Conservation (phyloP, 1,284 basidiomycete genomes). For the Trichosporon inkin region DNA sequence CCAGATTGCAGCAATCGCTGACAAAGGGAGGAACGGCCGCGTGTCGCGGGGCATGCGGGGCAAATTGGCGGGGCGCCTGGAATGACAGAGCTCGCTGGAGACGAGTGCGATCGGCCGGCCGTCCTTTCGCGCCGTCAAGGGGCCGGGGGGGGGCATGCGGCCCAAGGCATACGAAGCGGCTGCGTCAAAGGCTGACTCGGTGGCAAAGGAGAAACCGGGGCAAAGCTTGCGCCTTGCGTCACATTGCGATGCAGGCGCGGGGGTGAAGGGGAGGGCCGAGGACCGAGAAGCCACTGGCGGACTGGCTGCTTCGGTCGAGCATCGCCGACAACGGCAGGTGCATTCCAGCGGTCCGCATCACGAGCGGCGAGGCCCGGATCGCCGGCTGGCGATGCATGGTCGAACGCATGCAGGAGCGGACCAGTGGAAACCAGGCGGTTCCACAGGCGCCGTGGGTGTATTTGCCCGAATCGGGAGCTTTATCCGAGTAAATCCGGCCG, state of each 20-base stretch:
- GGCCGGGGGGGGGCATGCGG: not conserved
- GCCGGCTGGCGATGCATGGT: not conserved
- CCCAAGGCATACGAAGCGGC: not conserved
- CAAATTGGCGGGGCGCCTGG: not conserved
- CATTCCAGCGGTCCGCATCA: not conserved
- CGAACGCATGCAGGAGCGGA: not conserved
- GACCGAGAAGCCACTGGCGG: not conserved
- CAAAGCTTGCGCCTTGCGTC: not conserved
- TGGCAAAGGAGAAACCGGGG: not conserved
- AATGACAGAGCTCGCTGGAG: not conserved
- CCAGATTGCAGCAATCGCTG: not conserved
- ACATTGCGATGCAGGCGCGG: not conserved
- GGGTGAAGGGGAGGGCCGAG: not conserved
- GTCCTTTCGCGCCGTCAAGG: not conserved
- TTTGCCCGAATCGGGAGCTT: constrained; percentile 7
- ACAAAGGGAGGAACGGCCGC: not conserved
- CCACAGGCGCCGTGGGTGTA: not conserved
- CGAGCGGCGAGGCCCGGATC: constrained; percentile 4
- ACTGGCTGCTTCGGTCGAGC: constrained; percentile 1
- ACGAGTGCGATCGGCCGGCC: too few species aligned
- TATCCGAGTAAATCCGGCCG: constrained; percentile 15
- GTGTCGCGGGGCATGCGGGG: constrained; percentile 1
- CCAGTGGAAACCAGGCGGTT: not conserved
- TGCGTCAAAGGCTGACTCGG: not conserved
- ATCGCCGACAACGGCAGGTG: not conserved